Percentiles rank a stretch among this genome's conserved stretches.
phyloP scores from a whole-genome alignment of 192 early-diverging fungal genomes.

The Podochytrium sp. region DNA sequence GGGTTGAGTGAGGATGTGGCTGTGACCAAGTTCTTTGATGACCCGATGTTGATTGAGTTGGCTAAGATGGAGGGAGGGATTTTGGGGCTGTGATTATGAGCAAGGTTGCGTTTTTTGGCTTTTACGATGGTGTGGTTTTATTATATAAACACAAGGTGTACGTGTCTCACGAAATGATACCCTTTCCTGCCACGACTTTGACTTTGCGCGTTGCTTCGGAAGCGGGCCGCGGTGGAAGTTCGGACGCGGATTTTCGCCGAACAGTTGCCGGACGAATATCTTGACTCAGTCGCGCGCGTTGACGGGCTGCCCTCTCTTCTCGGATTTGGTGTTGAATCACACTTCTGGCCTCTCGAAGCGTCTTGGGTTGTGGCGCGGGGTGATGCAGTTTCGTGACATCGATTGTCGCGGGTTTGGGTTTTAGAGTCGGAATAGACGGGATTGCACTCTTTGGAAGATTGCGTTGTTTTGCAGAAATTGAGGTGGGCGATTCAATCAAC shows the following conservation, averaged over 20 bases:
- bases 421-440: too few relatives aligned
- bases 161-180: constrained; percentile 13
- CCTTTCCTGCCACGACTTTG: constrained; percentile 31
- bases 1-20: constrained; percentile 66
- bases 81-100: constrained; percentile 22
- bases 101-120: background rate
- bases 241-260: background rate
- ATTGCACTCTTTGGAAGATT: too few relatives aligned
- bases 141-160: background rate
- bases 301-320: constrained; percentile 22
- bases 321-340: constrained; percentile 32
- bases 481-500: too few relatives aligned
- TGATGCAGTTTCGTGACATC: constrained; percentile 3
- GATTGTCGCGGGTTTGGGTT: too few relatives aligned
- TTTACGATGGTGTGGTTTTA: background rate
- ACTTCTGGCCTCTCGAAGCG: constrained; percentile 24
- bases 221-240: background rate
- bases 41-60: constrained; percentile 52
- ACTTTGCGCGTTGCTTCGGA: background rate
- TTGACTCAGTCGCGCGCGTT: background rate
- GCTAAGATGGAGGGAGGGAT: constrained; percentile 46
- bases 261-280: background rate
- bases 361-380: constrained; percentile 16
- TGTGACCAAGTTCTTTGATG: constrained; percentile 63
- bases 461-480: too few relatives aligned